These are phyloP conservation scores for Arthrobotrys iridis DNA, from an alignment of 2,329 filamentous ascomycete species.

Conservation along the genomic window DNA sequence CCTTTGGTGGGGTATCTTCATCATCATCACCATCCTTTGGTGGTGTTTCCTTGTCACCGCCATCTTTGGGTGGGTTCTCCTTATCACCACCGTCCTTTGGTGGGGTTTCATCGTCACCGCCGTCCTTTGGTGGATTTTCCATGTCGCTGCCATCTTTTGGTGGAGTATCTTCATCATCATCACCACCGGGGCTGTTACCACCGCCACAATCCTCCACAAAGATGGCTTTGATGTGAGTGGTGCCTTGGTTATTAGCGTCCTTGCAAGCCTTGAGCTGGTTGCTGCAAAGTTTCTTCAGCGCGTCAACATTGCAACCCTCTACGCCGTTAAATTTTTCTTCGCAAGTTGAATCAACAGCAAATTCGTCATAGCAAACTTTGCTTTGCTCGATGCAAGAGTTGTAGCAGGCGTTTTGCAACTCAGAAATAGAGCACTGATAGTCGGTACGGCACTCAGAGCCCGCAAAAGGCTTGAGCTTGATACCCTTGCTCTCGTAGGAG, in stretches of 20 bases:
- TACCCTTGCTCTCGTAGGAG: not conserved
- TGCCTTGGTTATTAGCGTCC: slow-evolving; percentile 6
- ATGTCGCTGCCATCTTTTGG: not conserved
- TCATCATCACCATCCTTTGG: not conserved
- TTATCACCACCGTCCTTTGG: not conserved
- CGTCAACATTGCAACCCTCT: not conserved
- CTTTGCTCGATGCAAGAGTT: slow-evolving; percentile 39
- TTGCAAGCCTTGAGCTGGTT: slow-evolving; percentile 8
- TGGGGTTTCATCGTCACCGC: not conserved
- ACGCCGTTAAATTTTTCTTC: not conserved
- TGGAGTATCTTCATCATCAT: not conserved
- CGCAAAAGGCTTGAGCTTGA: slow-evolving; percentile 11
- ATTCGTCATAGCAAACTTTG: not conserved
- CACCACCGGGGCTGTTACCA: not conserved
- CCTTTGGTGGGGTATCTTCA: not conserved
- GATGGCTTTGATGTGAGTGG: not conserved
- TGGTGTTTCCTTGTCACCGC: not conserved
- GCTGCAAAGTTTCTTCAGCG: slow-evolving; percentile 3
- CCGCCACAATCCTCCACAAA: slow-evolving; percentile 4
- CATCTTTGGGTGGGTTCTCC: not conserved
- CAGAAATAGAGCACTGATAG: slow-evolving; percentile 4
- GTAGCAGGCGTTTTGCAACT: slow-evolving; percentile 32
- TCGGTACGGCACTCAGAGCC: slow-evolving; percentile 7
- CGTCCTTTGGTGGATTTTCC: not conserved
- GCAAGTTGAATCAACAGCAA: slow-evolving; percentile 1